Percentiles rank a stretch among this genome's conserved stretches.
phyloP scores from a whole-genome alignment of 495 filamentous ascomycete genomes.

The Astrothelium macrocarpum region DNA sequence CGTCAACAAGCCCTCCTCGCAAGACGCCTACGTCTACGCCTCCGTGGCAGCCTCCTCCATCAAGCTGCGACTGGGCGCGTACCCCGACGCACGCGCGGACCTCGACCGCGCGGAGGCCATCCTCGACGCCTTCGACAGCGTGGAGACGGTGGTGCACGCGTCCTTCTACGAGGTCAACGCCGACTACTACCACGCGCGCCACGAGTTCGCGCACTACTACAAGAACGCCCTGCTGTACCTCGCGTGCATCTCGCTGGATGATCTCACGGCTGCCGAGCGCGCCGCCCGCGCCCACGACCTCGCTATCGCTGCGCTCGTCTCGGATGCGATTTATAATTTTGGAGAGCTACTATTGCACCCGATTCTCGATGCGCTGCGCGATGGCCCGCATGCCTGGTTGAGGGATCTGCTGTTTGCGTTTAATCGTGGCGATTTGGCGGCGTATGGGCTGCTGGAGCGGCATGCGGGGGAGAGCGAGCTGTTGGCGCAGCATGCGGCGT shows the following conservation, averaged over 20 bases:
- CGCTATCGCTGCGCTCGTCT: constrained; percentile 81
- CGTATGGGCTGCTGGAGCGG: constrained; percentile 75
- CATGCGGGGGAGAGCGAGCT: constrained; percentile 61
- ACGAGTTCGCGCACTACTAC: constrained; percentile 92
- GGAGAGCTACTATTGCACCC: constrained; percentile 97
- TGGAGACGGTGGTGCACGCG: constrained; percentile 93
- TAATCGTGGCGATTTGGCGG: constrained; percentile 86
- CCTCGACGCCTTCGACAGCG: constrained; percentile 84
- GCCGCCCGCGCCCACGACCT: constrained; percentile 82
- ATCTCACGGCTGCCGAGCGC: constrained; percentile 61
- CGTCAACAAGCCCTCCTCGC: constrained; percentile 84
- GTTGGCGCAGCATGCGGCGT: constrained; percentile 65
- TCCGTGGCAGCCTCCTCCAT: constrained; percentile 83
- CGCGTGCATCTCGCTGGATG: constrained; percentile 78
- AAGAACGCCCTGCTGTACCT: constrained; percentile 96
- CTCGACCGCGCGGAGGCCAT: constrained; percentile 79
- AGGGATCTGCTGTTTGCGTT: constrained; percentile 92
- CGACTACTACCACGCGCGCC: constrained; percentile 85
- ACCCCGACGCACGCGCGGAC: constrained; percentile 69
- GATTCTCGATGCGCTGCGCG: constrained; percentile 72
- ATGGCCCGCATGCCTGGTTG: constrained; percentile 66
- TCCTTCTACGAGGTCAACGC: constrained; percentile 94
- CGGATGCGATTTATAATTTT: constrained; percentile 96
- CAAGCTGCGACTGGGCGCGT: constrained; percentile 65
- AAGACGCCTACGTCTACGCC: constrained; percentile 94